Conservation (phyloP, 306 rosid genomes). For the Lithocarpus polystachyus region DNA sequence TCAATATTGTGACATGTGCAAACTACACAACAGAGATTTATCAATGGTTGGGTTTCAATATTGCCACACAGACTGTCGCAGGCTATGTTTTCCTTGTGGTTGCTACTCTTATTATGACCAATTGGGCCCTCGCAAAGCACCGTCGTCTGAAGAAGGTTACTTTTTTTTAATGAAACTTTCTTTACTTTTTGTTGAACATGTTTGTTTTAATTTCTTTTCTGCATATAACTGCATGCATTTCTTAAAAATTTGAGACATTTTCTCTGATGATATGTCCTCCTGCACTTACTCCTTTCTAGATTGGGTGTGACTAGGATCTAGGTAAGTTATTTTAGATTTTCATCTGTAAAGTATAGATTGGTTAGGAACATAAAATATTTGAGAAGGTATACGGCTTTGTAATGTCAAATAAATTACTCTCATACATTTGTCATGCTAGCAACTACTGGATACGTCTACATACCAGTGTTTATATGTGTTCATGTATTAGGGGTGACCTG, state of each 20-base stretch:
- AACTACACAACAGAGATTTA: constrained; percentile 96
- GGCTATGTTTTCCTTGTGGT: constrained; percentile 72
- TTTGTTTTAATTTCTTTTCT: not conserved
- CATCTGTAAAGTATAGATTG: not conserved
- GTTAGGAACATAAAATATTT: no score
- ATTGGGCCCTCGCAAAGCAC: constrained; percentile 97
- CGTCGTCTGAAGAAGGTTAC: constrained; percentile 89
- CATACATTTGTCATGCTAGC: no score
- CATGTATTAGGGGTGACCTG: no score
- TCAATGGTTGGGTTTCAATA: constrained; percentile 97
- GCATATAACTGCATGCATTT: not conserved
- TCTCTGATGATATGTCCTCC: not conserved
- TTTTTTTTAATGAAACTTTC: not conserved
- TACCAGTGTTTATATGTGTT: no score
- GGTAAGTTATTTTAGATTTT: not conserved
- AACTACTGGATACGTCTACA: no score
- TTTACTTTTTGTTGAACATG: not conserved
- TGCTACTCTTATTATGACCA: constrained; percentile 84
- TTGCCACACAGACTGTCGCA: constrained; percentile 90
- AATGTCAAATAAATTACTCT: not conserved
- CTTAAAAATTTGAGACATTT: not conserved
- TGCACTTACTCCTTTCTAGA: not conserved
- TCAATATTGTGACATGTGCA: constrained; percentile 93
- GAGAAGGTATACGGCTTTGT: not conserved
- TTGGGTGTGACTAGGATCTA: not conserved